Evolutionary conservation across 305 asterid genomes (phyloP).

Genomic region (Fraxinus paxiana): DNA sequence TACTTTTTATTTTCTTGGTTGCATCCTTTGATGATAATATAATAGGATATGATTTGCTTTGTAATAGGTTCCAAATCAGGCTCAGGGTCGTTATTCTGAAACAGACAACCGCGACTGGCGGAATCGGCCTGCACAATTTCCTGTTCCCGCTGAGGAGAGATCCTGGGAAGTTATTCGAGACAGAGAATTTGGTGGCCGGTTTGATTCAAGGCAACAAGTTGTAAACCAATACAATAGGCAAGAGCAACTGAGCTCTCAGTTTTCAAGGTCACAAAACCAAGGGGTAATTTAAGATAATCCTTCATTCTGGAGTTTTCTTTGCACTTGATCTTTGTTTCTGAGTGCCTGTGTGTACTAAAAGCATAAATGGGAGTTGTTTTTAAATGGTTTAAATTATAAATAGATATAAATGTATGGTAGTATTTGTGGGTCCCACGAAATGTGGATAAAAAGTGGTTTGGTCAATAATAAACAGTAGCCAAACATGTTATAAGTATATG

Average conservation of each 20-base stretch:
- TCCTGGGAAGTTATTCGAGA: conserved; percentile 62
- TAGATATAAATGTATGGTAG: neutral
- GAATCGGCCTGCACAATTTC: conserved; percentile 51
- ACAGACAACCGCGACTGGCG: conserved; percentile 91
- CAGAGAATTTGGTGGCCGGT: conserved; percentile 36
- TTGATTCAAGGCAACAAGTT: conserved; percentile 59
- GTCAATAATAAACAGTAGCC: neutral
- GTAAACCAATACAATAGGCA: conserved; percentile 55
- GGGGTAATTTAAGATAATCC: conserved; percentile 44
- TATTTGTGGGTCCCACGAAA: neutral
- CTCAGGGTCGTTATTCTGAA: conserved; percentile 64
- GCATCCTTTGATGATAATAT: neutral
- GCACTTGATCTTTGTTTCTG: neutral
- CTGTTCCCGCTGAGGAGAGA: conserved; percentile 63
- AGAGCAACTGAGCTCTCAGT: conserved; percentile 54
- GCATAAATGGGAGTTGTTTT: neutral
- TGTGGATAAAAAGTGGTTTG: neutral
- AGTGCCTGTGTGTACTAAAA: neutral
- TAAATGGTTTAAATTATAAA: neutral
- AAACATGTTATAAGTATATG: neutral
- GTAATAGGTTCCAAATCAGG: conserved; percentile 39
- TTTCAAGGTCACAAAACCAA: conserved; percentile 51
- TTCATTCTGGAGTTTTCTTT: neutral
- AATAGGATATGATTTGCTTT: neutral
- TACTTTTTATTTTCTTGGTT: neutral